Percentiles rank a stretch among this genome's conserved stretches.
Conservation (phyloP, 73 alveolate species). For the Uronychia binucleata region DNA sequence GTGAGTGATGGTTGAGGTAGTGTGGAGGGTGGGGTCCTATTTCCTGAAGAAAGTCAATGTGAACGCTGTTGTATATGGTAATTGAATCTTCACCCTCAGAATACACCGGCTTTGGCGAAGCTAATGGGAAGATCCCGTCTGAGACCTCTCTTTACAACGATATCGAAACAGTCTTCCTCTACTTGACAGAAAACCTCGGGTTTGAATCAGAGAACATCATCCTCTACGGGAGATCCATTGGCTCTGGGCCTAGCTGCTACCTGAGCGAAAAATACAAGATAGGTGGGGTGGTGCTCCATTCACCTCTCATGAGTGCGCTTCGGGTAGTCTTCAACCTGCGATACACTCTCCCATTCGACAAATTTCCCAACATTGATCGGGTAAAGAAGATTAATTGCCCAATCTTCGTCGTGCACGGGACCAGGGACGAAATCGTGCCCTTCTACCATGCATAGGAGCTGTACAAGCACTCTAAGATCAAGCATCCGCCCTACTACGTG, state of each 20-base stretch:
- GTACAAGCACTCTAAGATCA: slow-evolving; percentile 61
- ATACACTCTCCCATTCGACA: slow-evolving; percentile 84
- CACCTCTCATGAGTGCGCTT: slow-evolving; percentile 63
- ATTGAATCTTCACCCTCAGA: neutral
- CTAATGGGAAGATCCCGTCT: slow-evolving; percentile 63
- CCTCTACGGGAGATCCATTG: slow-evolving; percentile 89
- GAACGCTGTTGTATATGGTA: slow-evolving; percentile 55
- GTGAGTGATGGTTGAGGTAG: slow-evolving; percentile 3
- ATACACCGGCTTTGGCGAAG: slow-evolving; percentile 64
- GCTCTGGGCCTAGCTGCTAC: slow-evolving; percentile 91
- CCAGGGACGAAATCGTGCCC: slow-evolving; percentile 91
- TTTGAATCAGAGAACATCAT: slow-evolving; percentile 71
- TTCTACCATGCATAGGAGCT: slow-evolving; percentile 85
- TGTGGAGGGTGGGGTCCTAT: slow-evolving; percentile 42
- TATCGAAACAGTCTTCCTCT: slow-evolving; percentile 84
- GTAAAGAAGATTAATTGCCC: slow-evolving; percentile 85
- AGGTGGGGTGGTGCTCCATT: slow-evolving; percentile 78
- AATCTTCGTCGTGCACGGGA: slow-evolving; percentile 81
- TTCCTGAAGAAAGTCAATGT: slow-evolving; percentile 53
- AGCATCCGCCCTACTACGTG: slow-evolving; percentile 80
- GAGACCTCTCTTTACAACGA: slow-evolving; percentile 81
- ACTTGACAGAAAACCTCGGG: slow-evolving; percentile 56
- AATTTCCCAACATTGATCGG: slow-evolving; percentile 87
- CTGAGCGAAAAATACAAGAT: slow-evolving; percentile 78
- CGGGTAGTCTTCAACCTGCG: slow-evolving; percentile 82